Conservation (phyloP, 768 basidiomycete species). For the Auricularia sp. region DNA sequence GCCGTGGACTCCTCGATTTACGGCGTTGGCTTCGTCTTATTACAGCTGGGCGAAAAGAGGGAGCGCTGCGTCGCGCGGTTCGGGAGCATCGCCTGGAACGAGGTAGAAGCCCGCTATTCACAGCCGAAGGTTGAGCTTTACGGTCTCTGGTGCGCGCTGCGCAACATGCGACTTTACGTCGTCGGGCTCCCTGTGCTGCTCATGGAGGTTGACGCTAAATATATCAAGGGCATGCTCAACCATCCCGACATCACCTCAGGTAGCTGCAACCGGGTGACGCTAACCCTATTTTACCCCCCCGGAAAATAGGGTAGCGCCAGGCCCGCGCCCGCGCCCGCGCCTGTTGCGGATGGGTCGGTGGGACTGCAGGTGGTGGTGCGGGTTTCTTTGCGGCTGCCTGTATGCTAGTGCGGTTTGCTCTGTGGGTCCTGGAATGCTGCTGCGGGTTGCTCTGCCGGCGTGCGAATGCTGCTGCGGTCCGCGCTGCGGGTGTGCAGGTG, state of each 20-base stretch:
- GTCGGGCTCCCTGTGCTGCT: slow-evolving; percentile 21
- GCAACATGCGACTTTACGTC: slow-evolving; percentile 15
- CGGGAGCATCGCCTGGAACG: slow-evolving; percentile 25
- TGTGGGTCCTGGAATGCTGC: no score
- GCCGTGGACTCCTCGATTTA: slow-evolving; percentile 28
- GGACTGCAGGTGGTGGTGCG: no score
- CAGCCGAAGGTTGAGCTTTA: slow-evolving; percentile 22
- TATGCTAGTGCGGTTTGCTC: no score
- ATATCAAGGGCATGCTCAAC: slow-evolving; percentile 34
- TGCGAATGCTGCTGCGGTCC: no score
- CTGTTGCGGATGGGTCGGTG: no score
- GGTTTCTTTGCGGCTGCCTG: no score
- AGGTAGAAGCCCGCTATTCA: slow-evolving; percentile 14
- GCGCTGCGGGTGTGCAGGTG: no score
- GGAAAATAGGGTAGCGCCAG: no score
- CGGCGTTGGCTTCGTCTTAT: slow-evolving; percentile 29
- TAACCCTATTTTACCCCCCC: no score
- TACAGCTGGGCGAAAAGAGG: slow-evolving; percentile 18
- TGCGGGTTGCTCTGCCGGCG: no score
- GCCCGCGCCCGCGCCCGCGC: no score
- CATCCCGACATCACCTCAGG: slow-evolving; percentile 29
- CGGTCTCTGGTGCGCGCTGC: slow-evolving; percentile 15
- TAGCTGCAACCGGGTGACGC: no score
- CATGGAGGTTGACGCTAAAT: slow-evolving; percentile 30
- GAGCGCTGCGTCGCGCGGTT: slow-evolving; percentile 18